A percentile compares a stretch with the other conserved stretches of the same genome.
These are phyloP conservation scores for Holtermanniella nyarrowii DNA, from an alignment of 768 basidiomycete genomes.

Conservation along the genomic window DNA sequence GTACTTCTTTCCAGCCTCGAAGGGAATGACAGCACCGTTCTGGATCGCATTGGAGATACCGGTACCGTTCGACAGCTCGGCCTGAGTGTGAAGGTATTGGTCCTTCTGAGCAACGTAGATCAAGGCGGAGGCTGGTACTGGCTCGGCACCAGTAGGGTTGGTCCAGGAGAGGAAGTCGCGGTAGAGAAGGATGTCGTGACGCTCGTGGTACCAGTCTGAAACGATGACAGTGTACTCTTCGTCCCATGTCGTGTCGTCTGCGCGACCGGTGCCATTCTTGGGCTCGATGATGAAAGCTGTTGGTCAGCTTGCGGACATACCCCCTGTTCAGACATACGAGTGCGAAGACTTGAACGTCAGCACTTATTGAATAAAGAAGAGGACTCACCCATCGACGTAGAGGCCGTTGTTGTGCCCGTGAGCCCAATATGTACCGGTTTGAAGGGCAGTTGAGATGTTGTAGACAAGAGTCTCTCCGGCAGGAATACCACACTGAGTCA, in stretches of 20 bases:
- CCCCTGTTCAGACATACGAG: slow-evolving; percentile 39
- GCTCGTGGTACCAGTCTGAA: slow-evolving; percentile 71
- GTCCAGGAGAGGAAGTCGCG: slow-evolving; percentile 53
- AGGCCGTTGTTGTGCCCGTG: slow-evolving; percentile 48
- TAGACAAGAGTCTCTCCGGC: background rate
- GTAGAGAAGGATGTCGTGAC: slow-evolving; percentile 53
- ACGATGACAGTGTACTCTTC: slow-evolving; percentile 80
- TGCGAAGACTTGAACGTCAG: slow-evolving; percentile 51
- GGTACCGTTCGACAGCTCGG: slow-evolving; percentile 46
- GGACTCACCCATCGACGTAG: slow-evolving; percentile 63
- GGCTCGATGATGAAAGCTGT: slow-evolving; percentile 61
- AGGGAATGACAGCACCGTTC: slow-evolving; percentile 72
- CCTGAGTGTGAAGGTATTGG: slow-evolving; percentile 55
- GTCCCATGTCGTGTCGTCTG: slow-evolving; percentile 58
- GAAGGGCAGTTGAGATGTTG: slow-evolving; percentile 1
- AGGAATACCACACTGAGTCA: slow-evolving; percentile 54
- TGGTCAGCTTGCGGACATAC: background rate
- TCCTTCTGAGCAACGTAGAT: slow-evolving; percentile 74
- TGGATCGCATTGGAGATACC: slow-evolving; percentile 46
- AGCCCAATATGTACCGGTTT: slow-evolving; percentile 41
- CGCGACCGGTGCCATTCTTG: slow-evolving; percentile 38
- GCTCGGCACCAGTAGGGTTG: slow-evolving; percentile 78
- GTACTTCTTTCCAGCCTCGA: slow-evolving; percentile 81
- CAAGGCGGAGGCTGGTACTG: slow-evolving; percentile 75
- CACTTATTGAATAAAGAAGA: background rate